Percentiles rank a stretch among this genome's conserved stretches.
Evolutionary conservation across 139 green algal species (phyloP).

Genomic region (Chlamydomonas sp.): DNA sequence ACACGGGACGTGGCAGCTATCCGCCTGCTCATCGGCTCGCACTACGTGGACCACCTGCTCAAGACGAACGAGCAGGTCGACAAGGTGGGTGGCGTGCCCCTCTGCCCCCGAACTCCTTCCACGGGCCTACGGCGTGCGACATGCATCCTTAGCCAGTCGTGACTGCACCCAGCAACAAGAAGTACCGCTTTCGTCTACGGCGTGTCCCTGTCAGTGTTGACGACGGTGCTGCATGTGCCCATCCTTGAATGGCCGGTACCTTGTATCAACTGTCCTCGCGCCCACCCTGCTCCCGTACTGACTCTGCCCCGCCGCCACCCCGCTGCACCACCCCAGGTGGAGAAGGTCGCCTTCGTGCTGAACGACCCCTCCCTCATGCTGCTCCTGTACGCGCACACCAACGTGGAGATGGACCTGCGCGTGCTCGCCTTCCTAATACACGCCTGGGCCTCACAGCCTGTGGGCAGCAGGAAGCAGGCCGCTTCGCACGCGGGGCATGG

Average conservation of each 20-base stretch:
- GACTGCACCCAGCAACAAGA: too few species aligned
- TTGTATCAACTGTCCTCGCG: too few species aligned
- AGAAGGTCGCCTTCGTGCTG: conserved; percentile 18
- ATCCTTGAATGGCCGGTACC: too few species aligned
- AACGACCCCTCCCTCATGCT: conserved; percentile 33
- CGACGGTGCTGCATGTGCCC: too few species aligned
- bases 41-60: conserved; percentile 26
- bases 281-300: too few species aligned
- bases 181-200: too few species aligned
- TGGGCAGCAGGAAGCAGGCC: not conserved
- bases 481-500: too few species aligned
- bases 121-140: too few species aligned
- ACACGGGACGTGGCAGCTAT: not conserved
- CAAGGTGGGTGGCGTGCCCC: not conserved
- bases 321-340: not conserved
- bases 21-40: not conserved
- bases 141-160: too few species aligned
- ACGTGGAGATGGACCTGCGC: conserved; percentile 24
- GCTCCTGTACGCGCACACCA: conserved; percentile 17
- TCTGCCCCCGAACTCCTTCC: too few species aligned
- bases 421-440: conserved; percentile 36
- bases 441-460: conserved; percentile 10
- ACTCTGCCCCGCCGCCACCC: too few species aligned
- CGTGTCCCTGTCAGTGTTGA: too few species aligned
- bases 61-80: conserved; percentile 6